Evolutionary conservation across 1,284 basidiomycete species (phyloP).

Genomic region (Takashimella tepidaria): DNA sequence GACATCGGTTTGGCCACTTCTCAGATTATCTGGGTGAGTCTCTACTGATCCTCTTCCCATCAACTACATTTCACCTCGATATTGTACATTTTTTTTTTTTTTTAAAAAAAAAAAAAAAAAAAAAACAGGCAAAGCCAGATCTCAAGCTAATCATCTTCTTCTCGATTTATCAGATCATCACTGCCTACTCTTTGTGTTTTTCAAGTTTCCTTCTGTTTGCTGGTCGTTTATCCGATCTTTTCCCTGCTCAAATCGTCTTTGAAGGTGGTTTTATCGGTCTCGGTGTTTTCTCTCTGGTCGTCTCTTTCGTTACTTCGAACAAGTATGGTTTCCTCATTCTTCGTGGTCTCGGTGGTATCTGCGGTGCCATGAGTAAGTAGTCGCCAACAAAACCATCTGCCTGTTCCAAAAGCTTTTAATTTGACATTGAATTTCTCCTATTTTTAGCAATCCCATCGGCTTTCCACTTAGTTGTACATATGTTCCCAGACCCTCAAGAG

Average conservation of each 20-base stretch:
- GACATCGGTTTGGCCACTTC: slow-evolving; percentile 27
- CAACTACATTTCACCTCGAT: neutral
- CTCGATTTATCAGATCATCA: slow-evolving; percentile 25
- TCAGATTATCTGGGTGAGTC: slow-evolving; percentile 37
- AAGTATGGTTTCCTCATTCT: slow-evolving; percentile 45
- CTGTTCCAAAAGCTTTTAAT: neutral
- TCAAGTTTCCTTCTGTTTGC: slow-evolving; percentile 40
- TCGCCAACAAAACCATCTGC: too few relatives aligned
- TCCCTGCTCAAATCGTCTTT: slow-evolving; percentile 39
- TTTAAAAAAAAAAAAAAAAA: too few relatives aligned
- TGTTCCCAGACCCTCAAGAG: slow-evolving; percentile 35
- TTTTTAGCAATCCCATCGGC: slow-evolving; percentile 2
- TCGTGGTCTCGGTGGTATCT: slow-evolving; percentile 39
- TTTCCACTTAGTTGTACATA: slow-evolving; percentile 32
- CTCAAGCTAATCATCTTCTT: too few relatives aligned
- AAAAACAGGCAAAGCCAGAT: too few relatives aligned
- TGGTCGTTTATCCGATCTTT: slow-evolving; percentile 38
- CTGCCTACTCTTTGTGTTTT: slow-evolving; percentile 34
- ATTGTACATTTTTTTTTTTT: neutral
- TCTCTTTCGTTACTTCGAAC: slow-evolving; percentile 38
- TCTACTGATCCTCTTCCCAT: neutral
- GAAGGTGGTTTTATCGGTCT: slow-evolving; percentile 32
- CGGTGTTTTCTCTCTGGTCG: slow-evolving; percentile 35
- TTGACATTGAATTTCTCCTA: neutral
- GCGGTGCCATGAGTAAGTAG: slow-evolving; percentile 28